Base-by-base conservation (phyloP, 306 rosid genomes). In the Hippophae tibetana region DNA sequence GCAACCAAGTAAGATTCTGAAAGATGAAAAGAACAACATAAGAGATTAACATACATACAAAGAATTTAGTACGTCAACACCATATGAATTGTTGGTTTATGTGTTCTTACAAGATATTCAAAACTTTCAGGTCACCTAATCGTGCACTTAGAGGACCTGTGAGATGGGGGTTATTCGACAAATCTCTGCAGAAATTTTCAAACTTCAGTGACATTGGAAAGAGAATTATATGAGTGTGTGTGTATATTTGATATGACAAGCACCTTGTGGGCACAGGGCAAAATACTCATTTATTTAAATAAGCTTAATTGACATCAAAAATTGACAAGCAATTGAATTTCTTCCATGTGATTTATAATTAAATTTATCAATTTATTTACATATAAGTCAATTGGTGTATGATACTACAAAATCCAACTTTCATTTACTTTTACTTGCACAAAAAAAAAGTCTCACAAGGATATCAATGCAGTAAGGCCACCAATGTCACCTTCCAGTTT, bases 1-100 rank as follows among this genome's bases (percentile, higher is more conserved):
- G 62, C 96, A 88, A 23, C 87, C 89, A 65, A 82, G 84, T 72
- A 88, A 77, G 70, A 80, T 78, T 76, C 96, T 88, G 74, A 76
- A 70, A 61, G 38, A 74, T n/a, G 70, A 31, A 48, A 61, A 41
- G 13, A 66, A 43, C 43, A 47, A n/a, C 6, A 47, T 0, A 13
- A 8, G 7, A 3, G 26, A 7, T 61, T 12, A 8, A 11, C 7
- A 76, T 62, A 23, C 26, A 56, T 62, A 23, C 26, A 56, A 13
- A 64, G 13, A 58, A 54, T 49, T 69, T 8, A 52, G 10, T 59
- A 51, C 5, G 56, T 50, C 38, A 42, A 13, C 43, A 23, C 13
- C 49, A 47, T 12, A 52, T 51, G 48, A 72, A 55, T 61, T 41
- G 60, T 41, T 72, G 47, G 46, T 51, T 46, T 57, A 64, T 50